Conservation (phyloP, 2,329 filamentous ascomycete genomes). For the Colletotrichum camelliae region DNA sequence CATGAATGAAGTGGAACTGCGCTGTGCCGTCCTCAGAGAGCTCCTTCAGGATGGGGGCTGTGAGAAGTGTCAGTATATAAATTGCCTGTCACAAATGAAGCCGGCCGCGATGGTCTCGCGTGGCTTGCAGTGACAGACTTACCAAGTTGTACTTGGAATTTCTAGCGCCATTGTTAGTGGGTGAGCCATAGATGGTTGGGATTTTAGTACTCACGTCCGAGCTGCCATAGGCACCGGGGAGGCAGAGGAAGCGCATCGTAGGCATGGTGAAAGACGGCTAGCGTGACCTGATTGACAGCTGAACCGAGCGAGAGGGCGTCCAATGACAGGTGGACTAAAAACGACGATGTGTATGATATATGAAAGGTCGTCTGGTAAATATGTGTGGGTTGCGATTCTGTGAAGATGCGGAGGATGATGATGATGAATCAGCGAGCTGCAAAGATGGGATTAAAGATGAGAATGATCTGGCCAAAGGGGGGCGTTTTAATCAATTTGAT, state of each 20-base stretch:
- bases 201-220: conserved; percentile 47
- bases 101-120: background rate
- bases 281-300: background rate
- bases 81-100: background rate
- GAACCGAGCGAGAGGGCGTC: background rate
- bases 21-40: conserved; percentile 49
- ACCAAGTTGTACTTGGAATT: conserved; percentile 62
- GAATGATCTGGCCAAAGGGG: background rate
- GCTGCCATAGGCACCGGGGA: conserved; percentile 64
- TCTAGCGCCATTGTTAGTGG: conserved; percentile 38
- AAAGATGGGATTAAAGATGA: background rate
- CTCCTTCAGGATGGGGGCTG: conserved; percentile 55
- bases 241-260: conserved; percentile 61
- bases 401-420: background rate
- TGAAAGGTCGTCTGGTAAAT: background rate
- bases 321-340: background rate
- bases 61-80: conserved; percentile 26
- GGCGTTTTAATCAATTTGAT: conserved; percentile 20
- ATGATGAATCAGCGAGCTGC: conserved; percentile 11
- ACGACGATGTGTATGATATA: background rate
- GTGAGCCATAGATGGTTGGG: conserved; percentile 9
- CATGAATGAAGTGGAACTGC: conserved; percentile 57
- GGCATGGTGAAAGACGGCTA: conserved; percentile 1
- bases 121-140: conserved; percentile 21
- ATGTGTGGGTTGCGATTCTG: background rate